phyloP scores from a whole-genome alignment of 768 basidiomycete species.

The Pluteus cervinus region DNA sequence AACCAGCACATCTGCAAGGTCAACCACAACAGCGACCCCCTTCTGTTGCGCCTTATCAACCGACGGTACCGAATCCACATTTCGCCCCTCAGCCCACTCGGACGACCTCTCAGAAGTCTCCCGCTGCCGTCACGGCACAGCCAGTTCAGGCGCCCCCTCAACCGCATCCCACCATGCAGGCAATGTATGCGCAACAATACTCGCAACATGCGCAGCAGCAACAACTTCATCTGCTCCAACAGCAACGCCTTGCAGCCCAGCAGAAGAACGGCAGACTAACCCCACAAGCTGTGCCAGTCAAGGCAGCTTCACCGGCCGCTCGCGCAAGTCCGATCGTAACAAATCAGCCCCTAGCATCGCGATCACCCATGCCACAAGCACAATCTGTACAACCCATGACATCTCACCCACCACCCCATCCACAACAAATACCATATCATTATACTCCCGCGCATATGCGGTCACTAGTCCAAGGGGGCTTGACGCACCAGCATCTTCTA shows the following conservation, averaged over 20 bases:
- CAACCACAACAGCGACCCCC: too few species aligned
- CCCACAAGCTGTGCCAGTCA: constrained; percentile 6
- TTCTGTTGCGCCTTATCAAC: too few species aligned
- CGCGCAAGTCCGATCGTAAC: constrained; percentile 13
- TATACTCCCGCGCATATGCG: constrained; percentile 7
- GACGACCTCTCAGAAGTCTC: constrained; percentile 13
- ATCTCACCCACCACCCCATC: constrained; percentile 2
- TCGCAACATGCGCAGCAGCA: background rate
- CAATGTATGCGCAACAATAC: constrained; percentile 6
- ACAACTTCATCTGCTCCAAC: constrained; percentile 2
- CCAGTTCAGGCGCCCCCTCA: constrained; percentile 9
- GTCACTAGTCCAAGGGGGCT: constrained; percentile 5
- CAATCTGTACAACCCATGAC: constrained; percentile 8
- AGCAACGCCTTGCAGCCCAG: constrained; percentile 4
- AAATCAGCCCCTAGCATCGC: constrained; percentile 10
- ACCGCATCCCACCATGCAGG: constrained; percentile 13
- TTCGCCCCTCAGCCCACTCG: too few species aligned
- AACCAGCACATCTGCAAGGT: too few species aligned
- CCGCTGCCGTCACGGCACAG: constrained; percentile 4
- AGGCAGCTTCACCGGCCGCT: constrained; percentile 14
- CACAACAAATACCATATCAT: constrained; percentile 3
- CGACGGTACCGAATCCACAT: too few species aligned
- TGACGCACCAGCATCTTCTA: constrained; percentile 9
- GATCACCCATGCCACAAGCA: constrained; percentile 8
- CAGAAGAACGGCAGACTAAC: constrained; percentile 6